Evolutionary conservation across 805 yeast species (phyloP).

Genomic region (Wickerhamiella spandovensis): DNA sequence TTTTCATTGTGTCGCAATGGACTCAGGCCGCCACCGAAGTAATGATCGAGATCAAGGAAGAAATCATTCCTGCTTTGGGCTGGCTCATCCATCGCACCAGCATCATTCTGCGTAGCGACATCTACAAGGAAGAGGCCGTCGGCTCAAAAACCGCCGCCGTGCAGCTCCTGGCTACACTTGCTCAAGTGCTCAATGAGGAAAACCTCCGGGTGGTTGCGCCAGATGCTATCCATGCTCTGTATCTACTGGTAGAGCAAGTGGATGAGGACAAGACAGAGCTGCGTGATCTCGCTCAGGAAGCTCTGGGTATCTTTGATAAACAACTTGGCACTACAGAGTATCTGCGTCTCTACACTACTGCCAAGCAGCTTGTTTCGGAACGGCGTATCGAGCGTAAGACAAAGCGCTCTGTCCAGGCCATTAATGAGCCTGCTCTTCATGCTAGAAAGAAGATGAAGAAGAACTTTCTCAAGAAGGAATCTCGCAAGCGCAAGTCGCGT

Average conservation of each 20-base stretch:
- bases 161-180: slow-evolving; percentile 53
- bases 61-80: slow-evolving; percentile 31
- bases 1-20: slow-evolving; percentile 52
- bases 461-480: slow-evolving; percentile 63
- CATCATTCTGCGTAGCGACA: slow-evolving; percentile 44
- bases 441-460: slow-evolving; percentile 66
- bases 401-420: slow-evolving; percentile 59
- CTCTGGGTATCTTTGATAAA: slow-evolving; percentile 50
- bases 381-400: slow-evolving; percentile 67
- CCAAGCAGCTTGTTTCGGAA: slow-evolving; percentile 43
- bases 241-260: slow-evolving; percentile 26
- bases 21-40: slow-evolving; percentile 24
- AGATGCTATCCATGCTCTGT: slow-evolving; percentile 42
- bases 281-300: slow-evolving; percentile 42
- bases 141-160: slow-evolving; percentile 55
- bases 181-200: slow-evolving; percentile 35
- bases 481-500: slow-evolving; percentile 30
- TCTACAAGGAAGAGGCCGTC: slow-evolving; percentile 32
- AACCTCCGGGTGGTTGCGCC: slow-evolving; percentile 33
- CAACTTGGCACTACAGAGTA: slow-evolving; percentile 64
- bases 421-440: slow-evolving; percentile 69
- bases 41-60: slow-evolving; percentile 7
- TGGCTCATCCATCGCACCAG: slow-evolving; percentile 55
- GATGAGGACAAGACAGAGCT: slow-evolving; percentile 33
- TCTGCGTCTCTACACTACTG: slow-evolving; percentile 44